Percentiles rank a stretch among this genome's conserved stretches.
Conservation (phyloP, 2,329 filamentous ascomycete genomes). For the Coleophoma eucalyptorum region DNA sequence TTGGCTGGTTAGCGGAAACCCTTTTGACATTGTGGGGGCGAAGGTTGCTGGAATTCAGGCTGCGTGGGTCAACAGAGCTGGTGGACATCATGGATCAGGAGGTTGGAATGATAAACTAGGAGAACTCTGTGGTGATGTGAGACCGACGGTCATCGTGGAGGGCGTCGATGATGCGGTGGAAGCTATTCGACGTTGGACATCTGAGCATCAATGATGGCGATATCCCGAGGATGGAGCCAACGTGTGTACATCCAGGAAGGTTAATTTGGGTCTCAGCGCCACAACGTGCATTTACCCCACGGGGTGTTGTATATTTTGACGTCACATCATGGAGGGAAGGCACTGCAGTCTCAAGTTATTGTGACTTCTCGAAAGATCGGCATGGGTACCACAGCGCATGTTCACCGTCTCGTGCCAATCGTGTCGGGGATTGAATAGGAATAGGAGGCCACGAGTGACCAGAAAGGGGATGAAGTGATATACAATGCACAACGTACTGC, state of each 20-base stretch:
- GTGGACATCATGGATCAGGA: constrained; percentile 27
- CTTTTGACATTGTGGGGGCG: constrained; percentile 69
- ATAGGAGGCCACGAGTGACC: neutral
- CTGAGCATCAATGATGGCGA: neutral
- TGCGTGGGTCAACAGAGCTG: constrained; percentile 63
- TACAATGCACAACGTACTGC: too few species aligned
- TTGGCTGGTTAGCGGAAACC: constrained; percentile 70
- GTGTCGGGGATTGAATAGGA: neutral
- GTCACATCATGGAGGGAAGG: neutral
- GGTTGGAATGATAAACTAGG: constrained; percentile 65
- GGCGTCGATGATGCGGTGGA: neutral
- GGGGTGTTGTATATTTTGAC: neutral
- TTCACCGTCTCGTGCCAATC: neutral
- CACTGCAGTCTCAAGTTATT: neutral
- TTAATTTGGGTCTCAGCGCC: neutral
- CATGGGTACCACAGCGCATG: neutral
- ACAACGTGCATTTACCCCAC: neutral
- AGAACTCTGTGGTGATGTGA: constrained; percentile 32
- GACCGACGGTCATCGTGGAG: neutral
- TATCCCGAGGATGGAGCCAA: too few species aligned
- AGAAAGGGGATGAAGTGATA: too few species aligned
- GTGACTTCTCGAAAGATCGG: neutral
- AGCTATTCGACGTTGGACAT: neutral
- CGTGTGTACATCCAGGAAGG: too few species aligned
- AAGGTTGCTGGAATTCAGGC: constrained; percentile 56